phyloP scores from a whole-genome alignment of 2,329 filamentous ascomycete species.

The Ceratocystis ficicola region DNA sequence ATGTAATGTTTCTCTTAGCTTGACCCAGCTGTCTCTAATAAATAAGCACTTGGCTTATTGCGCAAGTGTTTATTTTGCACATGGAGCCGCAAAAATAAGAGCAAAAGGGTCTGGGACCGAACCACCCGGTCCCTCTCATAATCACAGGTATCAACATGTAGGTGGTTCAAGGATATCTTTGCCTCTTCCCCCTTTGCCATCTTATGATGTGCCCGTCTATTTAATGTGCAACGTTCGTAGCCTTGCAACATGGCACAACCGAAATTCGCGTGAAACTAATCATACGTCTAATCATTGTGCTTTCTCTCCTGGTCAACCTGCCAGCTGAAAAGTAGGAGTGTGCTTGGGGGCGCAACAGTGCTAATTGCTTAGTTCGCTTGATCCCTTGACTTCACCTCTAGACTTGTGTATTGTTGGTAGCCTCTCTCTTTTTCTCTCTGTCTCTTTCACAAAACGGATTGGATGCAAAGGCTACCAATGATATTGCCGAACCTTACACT shows the following conservation, averaged over 20 bases:
- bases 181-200: background rate
- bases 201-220: background rate
- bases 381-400: background rate
- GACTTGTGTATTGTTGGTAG: background rate
- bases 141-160: background rate
- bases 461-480: too few relatives aligned
- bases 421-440: background rate
- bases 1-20: too few relatives aligned
- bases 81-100: too few relatives aligned
- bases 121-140: background rate
- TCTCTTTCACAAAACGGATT: too few relatives aligned
- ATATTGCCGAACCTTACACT: too few relatives aligned
- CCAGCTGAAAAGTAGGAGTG: too few relatives aligned
- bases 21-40: too few relatives aligned
- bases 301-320: background rate
- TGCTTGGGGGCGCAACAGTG: background rate
- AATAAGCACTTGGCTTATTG: too few relatives aligned
- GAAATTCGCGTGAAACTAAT: background rate
- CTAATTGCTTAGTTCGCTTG: background rate
- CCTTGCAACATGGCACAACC: constrained; percentile 1
- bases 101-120: too few relatives aligned
- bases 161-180: background rate
- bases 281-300: background rate
- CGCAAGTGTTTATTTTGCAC: too few relatives aligned
- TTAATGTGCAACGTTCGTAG: background rate